Evolutionary conservation across 2,329 filamentous ascomycete genomes (phyloP), one percentile per base, ranked within the genome.

Genomic region (Falciphora oryzae): DNA sequence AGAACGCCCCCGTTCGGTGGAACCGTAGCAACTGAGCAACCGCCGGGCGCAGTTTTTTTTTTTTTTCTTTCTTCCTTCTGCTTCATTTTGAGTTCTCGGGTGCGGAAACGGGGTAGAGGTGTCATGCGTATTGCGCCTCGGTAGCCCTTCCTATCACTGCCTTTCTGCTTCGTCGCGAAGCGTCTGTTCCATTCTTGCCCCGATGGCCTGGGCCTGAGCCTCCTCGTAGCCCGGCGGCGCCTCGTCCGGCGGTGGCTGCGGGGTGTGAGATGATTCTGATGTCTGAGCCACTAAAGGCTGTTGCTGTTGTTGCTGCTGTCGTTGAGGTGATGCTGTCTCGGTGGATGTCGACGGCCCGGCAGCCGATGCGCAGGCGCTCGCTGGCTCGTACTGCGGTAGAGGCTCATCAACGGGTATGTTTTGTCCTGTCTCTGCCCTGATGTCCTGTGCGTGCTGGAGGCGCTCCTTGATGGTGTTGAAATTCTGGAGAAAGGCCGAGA

Each of bases 171-270:
- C 91, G 67, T 90, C 85, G 59, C 89, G 88, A 68, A 93, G 82
- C 66, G 89, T 90, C 69, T 91, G 86, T 73, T 92, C 86, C 28
- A 88, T 77, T 62, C 78, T 79, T 73, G 80, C 84, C 67, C 78
- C 81, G 32, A 89, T 75, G 32, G 85, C 85, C 70, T 88, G 85
- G n/a, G 84, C 87, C 76, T 97, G 94, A 32, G 91, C 91, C 75
- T 97, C 92, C 71, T 97, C 93, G 73, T 98, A 98, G 50, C 88
- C 91, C 62, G 94, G 94, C 61, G 94, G 94, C 6, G 93, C 92
- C 73, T 95, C 93, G 77, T 88, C 71, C 71, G 92, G 77, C 79
- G 76, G 78, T 31, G 70, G 70, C 65, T 76, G 75, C 57, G 71
- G 68, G 63, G 69, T 68, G 63, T 74, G 73, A 1, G 53, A 44